phyloP scores from a whole-genome alignment of 2,329 filamentous ascomycete species.

The Nemania serpens region DNA sequence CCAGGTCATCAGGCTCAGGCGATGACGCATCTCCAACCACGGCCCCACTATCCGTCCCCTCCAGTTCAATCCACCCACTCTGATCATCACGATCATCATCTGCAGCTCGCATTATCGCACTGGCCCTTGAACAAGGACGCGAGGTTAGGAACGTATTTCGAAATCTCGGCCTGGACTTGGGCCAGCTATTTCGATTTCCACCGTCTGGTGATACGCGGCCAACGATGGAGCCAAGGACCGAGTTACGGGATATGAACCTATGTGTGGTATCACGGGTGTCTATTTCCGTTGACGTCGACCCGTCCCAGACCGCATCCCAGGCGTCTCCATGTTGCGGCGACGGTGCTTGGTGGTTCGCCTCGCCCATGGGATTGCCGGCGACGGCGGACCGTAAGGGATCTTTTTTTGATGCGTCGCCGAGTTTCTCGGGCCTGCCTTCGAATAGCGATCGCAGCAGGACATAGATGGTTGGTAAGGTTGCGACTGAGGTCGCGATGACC shows the following conservation, averaged over 20 bases:
- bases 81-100: background rate
- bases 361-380: background rate
- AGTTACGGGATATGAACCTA: background rate
- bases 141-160: slow-evolving; percentile 1
- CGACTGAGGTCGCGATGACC: slow-evolving; percentile 16
- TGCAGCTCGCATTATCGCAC: background rate
- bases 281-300: background rate
- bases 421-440: background rate
- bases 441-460: slow-evolving; percentile 9
- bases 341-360: background rate
- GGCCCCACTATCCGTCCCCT: slow-evolving; percentile 1
- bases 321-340: background rate
- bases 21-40: background rate
- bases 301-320: background rate
- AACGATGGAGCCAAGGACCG: background rate
- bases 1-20: slow-evolving; percentile 2
- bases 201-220: background rate
- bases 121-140: background rate
- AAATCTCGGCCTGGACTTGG: background rate
- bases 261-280: background rate
- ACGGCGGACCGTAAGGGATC: background rate
- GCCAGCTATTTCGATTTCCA: slow-evolving; percentile 1
- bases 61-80: slow-evolving; percentile 16
- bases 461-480: slow-evolving; percentile 26
- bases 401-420: background rate